A percentile compares a stretch with the other conserved stretches of the same genome.
phyloP scores from a whole-genome alignment of 2,329 filamentous ascomycete genomes.

The Leptographium wingfieldii region DNA sequence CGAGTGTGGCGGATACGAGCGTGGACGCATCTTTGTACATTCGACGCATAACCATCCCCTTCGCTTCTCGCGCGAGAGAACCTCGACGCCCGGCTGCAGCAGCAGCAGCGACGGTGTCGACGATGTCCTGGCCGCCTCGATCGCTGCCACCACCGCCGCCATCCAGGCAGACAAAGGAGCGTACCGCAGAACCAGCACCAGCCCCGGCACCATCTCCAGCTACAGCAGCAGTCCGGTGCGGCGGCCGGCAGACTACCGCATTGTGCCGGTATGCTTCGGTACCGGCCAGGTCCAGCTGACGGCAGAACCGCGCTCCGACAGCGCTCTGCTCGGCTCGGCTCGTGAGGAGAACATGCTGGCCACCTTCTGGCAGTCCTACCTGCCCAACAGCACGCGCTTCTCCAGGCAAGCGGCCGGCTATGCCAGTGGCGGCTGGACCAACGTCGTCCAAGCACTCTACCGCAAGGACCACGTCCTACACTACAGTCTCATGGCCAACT shows the following conservation, averaged over 20 bases:
- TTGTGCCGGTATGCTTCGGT: constrained; percentile 3
- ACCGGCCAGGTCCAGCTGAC: neutral
- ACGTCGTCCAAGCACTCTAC: constrained; percentile 10
- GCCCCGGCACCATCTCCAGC: neutral
- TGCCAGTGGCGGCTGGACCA: constrained; percentile 13
- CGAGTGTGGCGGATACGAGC: constrained; percentile 15
- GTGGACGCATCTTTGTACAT: constrained; percentile 14
- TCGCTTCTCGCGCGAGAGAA: neutral
- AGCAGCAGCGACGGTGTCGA: neutral
- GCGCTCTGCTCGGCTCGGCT: constrained; percentile 4
- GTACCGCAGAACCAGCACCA: neutral
- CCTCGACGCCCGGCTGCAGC: neutral
- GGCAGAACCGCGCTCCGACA: neutral
- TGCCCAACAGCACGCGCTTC: constrained; percentile 11
- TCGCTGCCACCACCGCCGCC: neutral
- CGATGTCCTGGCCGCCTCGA: neutral
- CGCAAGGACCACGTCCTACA: constrained; percentile 10
- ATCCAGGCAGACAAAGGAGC: too few relatives aligned
- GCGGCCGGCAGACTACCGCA: neutral
- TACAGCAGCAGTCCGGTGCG: neutral
- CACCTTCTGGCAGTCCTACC: constrained; percentile 12
- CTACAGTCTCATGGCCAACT: constrained; percentile 11
- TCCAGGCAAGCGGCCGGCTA: constrained; percentile 4
- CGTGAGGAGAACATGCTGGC: constrained; percentile 8
- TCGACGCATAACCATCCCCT: constrained; percentile 7